Percentiles rank a stretch among this genome's conserved stretches.
phyloP scores from a whole-genome alignment of 2,329 filamentous ascomycete genomes.

The Oidium heveae region DNA sequence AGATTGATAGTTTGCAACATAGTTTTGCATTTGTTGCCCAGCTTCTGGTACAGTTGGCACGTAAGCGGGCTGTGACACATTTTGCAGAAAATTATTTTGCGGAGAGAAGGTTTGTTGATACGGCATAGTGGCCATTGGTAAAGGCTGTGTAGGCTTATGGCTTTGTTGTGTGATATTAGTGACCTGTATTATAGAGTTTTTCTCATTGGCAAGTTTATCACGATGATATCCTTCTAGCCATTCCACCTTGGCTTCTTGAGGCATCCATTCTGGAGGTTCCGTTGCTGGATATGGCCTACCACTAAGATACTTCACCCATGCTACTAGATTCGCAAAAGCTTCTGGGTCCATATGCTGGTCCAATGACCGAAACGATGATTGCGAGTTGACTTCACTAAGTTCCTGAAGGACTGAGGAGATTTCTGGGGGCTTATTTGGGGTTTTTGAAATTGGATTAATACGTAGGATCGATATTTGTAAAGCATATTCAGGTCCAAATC shows the following conservation, averaged over 20 bases:
- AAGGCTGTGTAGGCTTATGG: slow-evolving; percentile 7
- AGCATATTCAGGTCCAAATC: slow-evolving; percentile 11
- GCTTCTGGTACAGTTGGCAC: slow-evolving; percentile 5
- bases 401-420: slow-evolving; percentile 5
- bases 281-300: slow-evolving; percentile 23
- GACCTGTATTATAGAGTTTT: background rate
- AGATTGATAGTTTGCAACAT: slow-evolving; percentile 6
- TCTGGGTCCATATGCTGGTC: slow-evolving; percentile 5
- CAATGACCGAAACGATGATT: background rate
- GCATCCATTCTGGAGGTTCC: slow-evolving; percentile 27
- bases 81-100: background rate
- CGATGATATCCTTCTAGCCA: slow-evolving; percentile 25
- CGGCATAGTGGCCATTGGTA: slow-evolving; percentile 5
- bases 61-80: slow-evolving; percentile 2
- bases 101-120: slow-evolving; percentile 1
- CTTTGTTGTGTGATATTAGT: background rate
- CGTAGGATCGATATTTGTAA: slow-evolving; percentile 1
- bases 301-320: slow-evolving; percentile 16
- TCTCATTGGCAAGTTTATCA: slow-evolving; percentile 17
- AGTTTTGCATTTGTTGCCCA: slow-evolving; percentile 9
- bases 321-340: slow-evolving; percentile 6
- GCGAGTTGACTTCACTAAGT: slow-evolving; percentile 2
- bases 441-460: background rate
- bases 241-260: slow-evolving; percentile 20
- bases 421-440: slow-evolving; percentile 2